A percentile compares a stretch with the other conserved stretches of the same genome.
Evolutionary conservation across 345 rosid genomes (phyloP).

Genomic region (Sonneratia caseolaris): DNA sequence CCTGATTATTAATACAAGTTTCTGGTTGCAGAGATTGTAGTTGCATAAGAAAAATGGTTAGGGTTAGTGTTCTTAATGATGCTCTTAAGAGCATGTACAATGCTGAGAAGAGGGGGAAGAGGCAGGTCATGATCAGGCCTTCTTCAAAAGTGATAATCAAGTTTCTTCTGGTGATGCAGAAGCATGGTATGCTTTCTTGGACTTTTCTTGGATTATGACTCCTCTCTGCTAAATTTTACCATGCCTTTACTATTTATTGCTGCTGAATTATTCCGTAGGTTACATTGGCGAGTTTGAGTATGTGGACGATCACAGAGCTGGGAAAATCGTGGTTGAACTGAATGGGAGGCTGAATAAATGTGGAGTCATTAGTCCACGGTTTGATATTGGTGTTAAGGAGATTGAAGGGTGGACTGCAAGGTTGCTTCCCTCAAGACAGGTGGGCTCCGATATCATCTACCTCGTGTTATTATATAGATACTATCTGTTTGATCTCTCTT

Average conservation of each 20-base stretch:
- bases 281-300: conserved; percentile 47
- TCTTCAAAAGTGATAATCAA: conserved; percentile 44
- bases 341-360: conserved; percentile 44
- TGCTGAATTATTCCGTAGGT: conserved; percentile 9
- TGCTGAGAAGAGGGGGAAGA: conserved; percentile 40
- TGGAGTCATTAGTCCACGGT: conserved; percentile 45
- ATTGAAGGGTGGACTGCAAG: conserved; percentile 50
- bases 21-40: background rate
- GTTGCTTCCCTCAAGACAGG: conserved; percentile 47
- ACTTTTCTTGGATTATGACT: background rate
- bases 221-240: background rate
- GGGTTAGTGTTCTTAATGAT: conserved; percentile 45
- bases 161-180: conserved; percentile 49
- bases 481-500: too few species aligned
- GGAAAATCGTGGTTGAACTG: conserved; percentile 39
- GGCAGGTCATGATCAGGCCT: conserved; percentile 51
- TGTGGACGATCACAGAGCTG: conserved; percentile 43
- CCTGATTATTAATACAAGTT: background rate
- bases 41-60: conserved; percentile 24
- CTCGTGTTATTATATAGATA: background rate
- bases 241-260: background rate
- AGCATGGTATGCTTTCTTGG: conserved; percentile 29
- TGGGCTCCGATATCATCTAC: conserved; percentile 5
- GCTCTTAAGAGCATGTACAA: conserved; percentile 52
- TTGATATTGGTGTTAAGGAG: conserved; percentile 40